These are phyloP conservation scores for Aspergillus udagawae DNA, from an alignment of 2,329 filamentous ascomycete genomes.

Conservation along the genomic window DNA sequence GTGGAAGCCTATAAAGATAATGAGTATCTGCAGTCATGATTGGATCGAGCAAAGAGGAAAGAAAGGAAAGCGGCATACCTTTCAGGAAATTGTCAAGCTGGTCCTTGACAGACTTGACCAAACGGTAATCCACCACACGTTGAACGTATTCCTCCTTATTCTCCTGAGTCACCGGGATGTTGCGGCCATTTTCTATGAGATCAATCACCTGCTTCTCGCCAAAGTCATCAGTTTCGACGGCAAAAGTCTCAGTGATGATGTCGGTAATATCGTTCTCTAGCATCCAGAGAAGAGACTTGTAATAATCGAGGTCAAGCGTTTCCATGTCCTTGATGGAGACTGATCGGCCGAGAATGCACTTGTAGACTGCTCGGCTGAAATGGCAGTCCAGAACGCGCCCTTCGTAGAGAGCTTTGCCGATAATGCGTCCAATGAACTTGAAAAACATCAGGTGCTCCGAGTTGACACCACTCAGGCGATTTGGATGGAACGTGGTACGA, in stretches of 20 bases:
- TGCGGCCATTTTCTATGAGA: conserved; percentile 78
- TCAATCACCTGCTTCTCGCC: conserved; percentile 85
- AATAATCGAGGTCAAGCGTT: conserved; percentile 95
- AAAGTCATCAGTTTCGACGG: conserved; percentile 89
- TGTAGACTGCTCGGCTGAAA: conserved; percentile 98
- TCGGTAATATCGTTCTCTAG: conserved; percentile 97
- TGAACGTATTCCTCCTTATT: conserved; percentile 99
- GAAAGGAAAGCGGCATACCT: conserved; percentile 48
- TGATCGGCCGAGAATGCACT: conserved; percentile 88
- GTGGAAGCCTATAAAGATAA: conserved; percentile 67
- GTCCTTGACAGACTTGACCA: conserved; percentile 86
- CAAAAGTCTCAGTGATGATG: conserved; percentile 94
- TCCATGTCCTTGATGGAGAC: conserved; percentile 99
- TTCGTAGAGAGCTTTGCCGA: conserved; percentile 96
- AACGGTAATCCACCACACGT: conserved; percentile 86
- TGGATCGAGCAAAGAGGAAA: background rate
- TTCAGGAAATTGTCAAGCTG: conserved; percentile 91
- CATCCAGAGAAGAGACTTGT: conserved; percentile 98
- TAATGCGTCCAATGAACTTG: conserved; percentile 98
- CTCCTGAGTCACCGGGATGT: conserved; percentile 91
- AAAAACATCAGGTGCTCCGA: conserved; percentile 96
- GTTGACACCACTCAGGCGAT: conserved; percentile 89
- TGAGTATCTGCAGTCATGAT: conserved; percentile 24
- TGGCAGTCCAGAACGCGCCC: conserved; percentile 94
- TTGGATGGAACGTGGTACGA: conserved; percentile 97